Evolutionary conservation across 2,329 filamentous ascomycete genomes (phyloP).

Genomic region (Calycina marina): DNA sequence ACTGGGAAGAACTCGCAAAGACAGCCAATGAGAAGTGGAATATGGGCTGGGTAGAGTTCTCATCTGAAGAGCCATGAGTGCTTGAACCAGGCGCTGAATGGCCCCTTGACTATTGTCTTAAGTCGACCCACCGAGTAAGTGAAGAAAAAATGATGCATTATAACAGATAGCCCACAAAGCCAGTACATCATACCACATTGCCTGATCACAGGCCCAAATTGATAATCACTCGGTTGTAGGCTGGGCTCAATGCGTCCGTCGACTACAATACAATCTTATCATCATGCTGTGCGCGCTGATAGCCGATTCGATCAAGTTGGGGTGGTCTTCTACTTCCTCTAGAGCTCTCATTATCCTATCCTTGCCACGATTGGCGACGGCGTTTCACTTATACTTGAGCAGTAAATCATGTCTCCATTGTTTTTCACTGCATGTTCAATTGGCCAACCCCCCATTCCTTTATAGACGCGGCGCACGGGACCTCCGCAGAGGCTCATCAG

Average conservation of each 20-base stretch:
- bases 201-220: too few relatives aligned
- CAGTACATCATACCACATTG: too few relatives aligned
- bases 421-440: too few relatives aligned
- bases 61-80: neutral
- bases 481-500: constrained; percentile 1
- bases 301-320: constrained; percentile 9
- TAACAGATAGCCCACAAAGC: too few relatives aligned
- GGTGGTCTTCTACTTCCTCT: constrained; percentile 8
- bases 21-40: constrained; percentile 10
- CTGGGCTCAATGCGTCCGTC: constrained; percentile 8
- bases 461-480: constrained; percentile 12
- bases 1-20: constrained; percentile 7
- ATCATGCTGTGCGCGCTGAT: constrained; percentile 10
- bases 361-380: constrained; percentile 24
- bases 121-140: constrained; percentile 5
- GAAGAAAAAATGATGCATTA: too few relatives aligned
- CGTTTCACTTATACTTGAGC: too few relatives aligned
- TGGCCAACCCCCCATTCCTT: constrained; percentile 13
- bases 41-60: constrained; percentile 3
- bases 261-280: constrained; percentile 11
- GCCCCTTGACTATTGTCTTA: constrained; percentile 14
- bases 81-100: constrained; percentile 5
- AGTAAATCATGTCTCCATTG: too few relatives aligned
- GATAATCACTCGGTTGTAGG: too few relatives aligned
- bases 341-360: constrained; percentile 7